Conservation (phyloP, 1,139 yeast genomes). For the Candida sp. region DNA sequence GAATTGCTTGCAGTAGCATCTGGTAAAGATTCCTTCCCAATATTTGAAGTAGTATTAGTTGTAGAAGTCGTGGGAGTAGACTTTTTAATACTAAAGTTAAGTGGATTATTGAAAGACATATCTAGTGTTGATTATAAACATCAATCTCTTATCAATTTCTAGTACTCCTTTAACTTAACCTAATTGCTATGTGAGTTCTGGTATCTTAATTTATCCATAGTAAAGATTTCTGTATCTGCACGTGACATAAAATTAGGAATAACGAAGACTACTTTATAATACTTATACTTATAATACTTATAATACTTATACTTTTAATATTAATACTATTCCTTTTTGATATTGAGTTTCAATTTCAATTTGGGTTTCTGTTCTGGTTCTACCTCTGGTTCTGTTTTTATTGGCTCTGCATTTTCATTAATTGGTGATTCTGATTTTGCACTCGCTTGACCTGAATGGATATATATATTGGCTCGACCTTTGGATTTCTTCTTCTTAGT, state of each 20-base stretch:
- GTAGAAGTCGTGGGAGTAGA: conserved; percentile 46
- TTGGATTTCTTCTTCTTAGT: conserved; percentile 11
- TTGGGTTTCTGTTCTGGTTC: conserved; percentile 4
- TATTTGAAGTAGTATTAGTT: conserved; percentile 22
- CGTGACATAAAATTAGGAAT: background rate
- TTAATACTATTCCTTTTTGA: conserved; percentile 1
- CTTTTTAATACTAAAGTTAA: conserved; percentile 38
- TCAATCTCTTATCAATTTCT: background rate
- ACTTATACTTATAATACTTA: background rate
- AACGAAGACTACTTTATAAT: background rate
- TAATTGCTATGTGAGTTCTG: background rate
- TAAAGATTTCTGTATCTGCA: background rate
- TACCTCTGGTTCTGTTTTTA: conserved; percentile 1
- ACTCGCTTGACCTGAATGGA: conserved; percentile 5
- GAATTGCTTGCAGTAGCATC: conserved; percentile 9
- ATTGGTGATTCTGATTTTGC: conserved; percentile 2
- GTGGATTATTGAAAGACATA: conserved; percentile 32
- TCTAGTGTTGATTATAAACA: background rate
- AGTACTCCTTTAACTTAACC: background rate
- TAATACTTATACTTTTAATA: too few species aligned
- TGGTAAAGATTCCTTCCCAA: background rate
- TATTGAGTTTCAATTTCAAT: conserved; percentile 8
- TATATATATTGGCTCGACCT: conserved; percentile 5
- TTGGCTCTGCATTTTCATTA: background rate
- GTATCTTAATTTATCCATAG: background rate